Evolutionary conservation across 768 basidiomycete genomes (phyloP).

Genomic region (Rhizopogon sp.): DNA sequence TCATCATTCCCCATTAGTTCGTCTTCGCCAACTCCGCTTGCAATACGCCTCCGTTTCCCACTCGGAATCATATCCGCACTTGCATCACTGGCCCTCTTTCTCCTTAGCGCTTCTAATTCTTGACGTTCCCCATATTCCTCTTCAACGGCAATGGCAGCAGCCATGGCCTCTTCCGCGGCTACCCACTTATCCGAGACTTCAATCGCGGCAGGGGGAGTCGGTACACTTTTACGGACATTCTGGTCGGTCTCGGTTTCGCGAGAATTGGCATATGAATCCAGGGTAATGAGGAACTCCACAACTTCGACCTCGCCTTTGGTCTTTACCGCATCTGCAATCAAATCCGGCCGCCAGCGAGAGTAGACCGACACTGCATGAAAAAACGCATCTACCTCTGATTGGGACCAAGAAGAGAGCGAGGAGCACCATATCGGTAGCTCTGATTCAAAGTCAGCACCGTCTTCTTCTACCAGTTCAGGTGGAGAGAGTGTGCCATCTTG

Average conservation of each 20-base stretch:
- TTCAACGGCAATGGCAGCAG: conserved; percentile 15
- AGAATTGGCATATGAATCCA: conserved; percentile 35
- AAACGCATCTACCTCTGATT: conserved; percentile 62
- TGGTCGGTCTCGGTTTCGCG: neutral
- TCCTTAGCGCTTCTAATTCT: neutral
- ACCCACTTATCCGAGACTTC: conserved; percentile 33
- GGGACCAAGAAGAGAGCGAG: conserved; percentile 45
- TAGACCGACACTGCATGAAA: conserved; percentile 64
- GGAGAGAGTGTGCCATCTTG: neutral
- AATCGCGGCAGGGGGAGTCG: conserved; percentile 20
- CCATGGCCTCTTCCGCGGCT: conserved; percentile 29
- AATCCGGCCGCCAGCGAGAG: conserved; percentile 72
- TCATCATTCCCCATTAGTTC: neutral
- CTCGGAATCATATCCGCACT: conserved; percentile 3
- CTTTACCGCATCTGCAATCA: conserved; percentile 63
- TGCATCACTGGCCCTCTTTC: conserved; percentile 3
- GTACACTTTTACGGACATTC: neutral
- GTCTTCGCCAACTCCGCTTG: conserved; percentile 4
- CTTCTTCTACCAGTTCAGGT: neutral
- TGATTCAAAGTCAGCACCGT: neutral
- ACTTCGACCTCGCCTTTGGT: conserved; percentile 68
- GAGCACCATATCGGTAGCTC: neutral
- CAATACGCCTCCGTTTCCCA: neutral
- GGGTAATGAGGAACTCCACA: conserved; percentile 54
- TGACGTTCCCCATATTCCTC: conserved; percentile 6